phyloP scores from a whole-genome alignment of 129 eudicot genomes.

The Gnaphalium uliginosum region DNA sequence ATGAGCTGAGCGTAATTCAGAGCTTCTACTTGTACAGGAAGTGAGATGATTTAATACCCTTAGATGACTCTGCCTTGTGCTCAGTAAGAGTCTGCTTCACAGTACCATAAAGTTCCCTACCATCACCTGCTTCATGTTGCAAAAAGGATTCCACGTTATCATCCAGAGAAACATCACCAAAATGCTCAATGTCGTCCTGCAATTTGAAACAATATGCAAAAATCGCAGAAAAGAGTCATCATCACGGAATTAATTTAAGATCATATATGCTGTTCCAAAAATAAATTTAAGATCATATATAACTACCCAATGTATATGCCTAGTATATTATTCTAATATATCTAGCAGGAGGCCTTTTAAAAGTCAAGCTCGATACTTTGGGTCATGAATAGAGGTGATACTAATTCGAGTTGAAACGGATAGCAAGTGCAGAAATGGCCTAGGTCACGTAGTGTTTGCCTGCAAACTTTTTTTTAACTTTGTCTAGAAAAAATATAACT shows the following conservation, averaged over 20 bases:
- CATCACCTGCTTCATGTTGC: conserved; percentile 76
- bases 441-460: no score
- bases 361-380: neutral
- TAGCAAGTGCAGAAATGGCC: no score
- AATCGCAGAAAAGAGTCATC: neutral
- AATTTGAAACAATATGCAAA: conserved; percentile 17
- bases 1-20: neutral
- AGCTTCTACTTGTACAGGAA: neutral
- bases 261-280: neutral
- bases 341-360: neutral
- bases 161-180: conserved; percentile 75
- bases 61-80: conserved; percentile 66
- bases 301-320: neutral
- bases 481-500: no score
- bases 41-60: conserved; percentile 41
- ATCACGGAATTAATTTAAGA: neutral
- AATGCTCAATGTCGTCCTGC: conserved; percentile 78
- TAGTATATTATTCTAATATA: neutral
- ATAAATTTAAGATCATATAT: no score
- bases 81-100: conserved; percentile 40
- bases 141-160: conserved; percentile 81
- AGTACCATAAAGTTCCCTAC: conserved; percentile 62
- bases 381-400: neutral
- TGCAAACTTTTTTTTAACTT: no score
- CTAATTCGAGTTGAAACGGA: neutral